Base-by-base conservation (phyloP, 495 filamentous ascomycete species). In the Trichoderma parareesei region DNA sequence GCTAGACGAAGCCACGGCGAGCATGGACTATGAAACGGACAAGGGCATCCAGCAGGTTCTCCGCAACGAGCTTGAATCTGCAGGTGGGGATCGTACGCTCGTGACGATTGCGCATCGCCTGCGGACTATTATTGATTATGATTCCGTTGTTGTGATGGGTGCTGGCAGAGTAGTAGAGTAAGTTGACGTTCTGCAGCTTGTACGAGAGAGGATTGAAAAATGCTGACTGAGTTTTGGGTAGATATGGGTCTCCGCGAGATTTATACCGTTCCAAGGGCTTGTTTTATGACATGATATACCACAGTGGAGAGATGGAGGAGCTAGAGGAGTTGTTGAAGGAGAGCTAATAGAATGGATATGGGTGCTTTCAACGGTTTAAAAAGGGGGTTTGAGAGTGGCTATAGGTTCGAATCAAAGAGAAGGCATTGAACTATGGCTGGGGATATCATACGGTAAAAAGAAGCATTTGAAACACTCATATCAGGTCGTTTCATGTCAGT, bases 1-100 rank as follows among this genome's bases (percentile, higher is more conserved):
- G 1, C 70, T 87, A 8, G 84, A 86, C 65, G 84, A 87, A 69
- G 83, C 84, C 0, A 86, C 84, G 5, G 81, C 81, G 44, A 81
- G 78, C 65, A 83, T 86, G 66, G 83, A 86, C 63, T 78, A 78
- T 40, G 78, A 82, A 65, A 85, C 83, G 20, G 83, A 85, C 64
- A 71, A 74, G 61, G 75, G 76, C 33, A 81, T 86, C 62, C 81
- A 83, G 69, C 69, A 71, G 5, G 75, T 82, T 2, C 67, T 86
- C 40, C 70, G 76, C 1, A 69, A 72, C 5, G 74, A 79, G 42
- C 65, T 80, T 14, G 68, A 78, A 16, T 69, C 76, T 18, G 65
- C 70, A 16, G 72, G 70, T 9, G 64, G 70, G 33, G 76, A 79
- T 6, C 76, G 78, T 44, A 84, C 82, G 35, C 68, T 85, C 4